A percentile compares a stretch with the other conserved stretches of the same genome.
These are phyloP conservation scores for Solanum hybrid DNA, from an alignment of 305 asterid genomes.

Conservation along the genomic window DNA sequence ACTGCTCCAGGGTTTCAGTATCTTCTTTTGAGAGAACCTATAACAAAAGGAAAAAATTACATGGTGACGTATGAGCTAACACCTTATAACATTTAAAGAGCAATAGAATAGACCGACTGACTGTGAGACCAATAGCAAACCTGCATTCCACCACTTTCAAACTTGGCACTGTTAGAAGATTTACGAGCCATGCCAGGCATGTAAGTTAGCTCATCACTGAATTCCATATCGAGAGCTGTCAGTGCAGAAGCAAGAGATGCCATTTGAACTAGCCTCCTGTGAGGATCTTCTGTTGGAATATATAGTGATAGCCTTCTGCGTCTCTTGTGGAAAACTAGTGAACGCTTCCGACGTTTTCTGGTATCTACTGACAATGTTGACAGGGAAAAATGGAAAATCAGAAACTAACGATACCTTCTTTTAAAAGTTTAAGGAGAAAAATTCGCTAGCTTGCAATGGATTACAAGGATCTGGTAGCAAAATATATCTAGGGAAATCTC, in stretches of 20 bases:
- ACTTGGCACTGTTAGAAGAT: slow-evolving; percentile 53
- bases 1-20: slow-evolving; percentile 42
- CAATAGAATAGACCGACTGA: background rate
- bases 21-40: slow-evolving; percentile 73
- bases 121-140: slow-evolving; percentile 19
- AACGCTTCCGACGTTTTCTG: slow-evolving; percentile 58
- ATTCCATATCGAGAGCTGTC: slow-evolving; percentile 50
- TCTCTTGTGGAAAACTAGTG: slow-evolving; percentile 55
- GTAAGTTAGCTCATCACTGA: slow-evolving; percentile 62
- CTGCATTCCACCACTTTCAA: slow-evolving; percentile 90
- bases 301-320: slow-evolving; percentile 62
- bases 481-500: background rate
- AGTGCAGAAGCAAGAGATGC: slow-evolving; percentile 66
- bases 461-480: background rate
- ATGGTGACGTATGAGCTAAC: background rate
- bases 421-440: background rate
- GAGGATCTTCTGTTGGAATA: slow-evolving; percentile 43
- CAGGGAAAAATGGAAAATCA: background rate
- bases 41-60: background rate
- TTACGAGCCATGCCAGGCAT: slow-evolving; percentile 56
- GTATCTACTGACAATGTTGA: slow-evolving; percentile 24
- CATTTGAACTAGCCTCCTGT: slow-evolving; percentile 51
- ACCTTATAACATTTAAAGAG: background rate
- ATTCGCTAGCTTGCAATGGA: background rate
- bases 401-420: background rate